Evolutionary conservation across 805 yeast genomes (phyloP).

Genomic region (Metschnikowia continentalis): DNA sequence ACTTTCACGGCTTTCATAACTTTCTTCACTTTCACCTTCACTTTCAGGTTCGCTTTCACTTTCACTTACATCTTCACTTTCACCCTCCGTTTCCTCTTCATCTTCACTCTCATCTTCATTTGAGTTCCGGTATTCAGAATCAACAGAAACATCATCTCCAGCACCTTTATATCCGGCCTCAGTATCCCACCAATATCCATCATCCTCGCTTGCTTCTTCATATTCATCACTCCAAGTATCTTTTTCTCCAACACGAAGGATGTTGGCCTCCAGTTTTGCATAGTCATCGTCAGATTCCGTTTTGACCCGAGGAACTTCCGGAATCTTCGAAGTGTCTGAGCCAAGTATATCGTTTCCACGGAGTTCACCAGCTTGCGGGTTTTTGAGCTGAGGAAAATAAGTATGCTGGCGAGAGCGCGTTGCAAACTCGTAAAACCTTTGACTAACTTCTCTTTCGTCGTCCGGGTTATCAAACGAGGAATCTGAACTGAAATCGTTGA

Average conservation of each 20-base stretch:
- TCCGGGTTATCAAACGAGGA: slow-evolving; percentile 10
- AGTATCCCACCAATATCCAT: background rate
- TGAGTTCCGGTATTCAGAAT: background rate
- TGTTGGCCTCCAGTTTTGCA: slow-evolving; percentile 1
- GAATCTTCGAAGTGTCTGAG: background rate
- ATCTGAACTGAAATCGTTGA: slow-evolving; percentile 13
- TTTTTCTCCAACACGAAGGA: background rate
- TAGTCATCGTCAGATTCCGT: background rate
- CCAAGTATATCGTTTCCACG: background rate
- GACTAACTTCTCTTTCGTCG: slow-evolving; percentile 9
- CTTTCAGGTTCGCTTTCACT: background rate
- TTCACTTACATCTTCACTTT: background rate
- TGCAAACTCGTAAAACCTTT: slow-evolving; percentile 10
- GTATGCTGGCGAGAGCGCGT: slow-evolving; percentile 9
- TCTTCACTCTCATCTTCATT: background rate
- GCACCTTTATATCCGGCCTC: background rate
- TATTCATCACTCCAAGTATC: slow-evolving; percentile 2
- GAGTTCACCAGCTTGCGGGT: background rate
- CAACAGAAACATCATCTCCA: background rate
- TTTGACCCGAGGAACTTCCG: background rate
- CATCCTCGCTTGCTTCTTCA: slow-evolving; percentile 4
- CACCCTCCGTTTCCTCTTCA: background rate
- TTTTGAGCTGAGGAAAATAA: background rate
- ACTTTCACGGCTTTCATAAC: too few relatives aligned
- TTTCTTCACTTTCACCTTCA: background rate